Conservation (phyloP, 352 stramenopile species). For the Phytophthora chlamydospora region DNA sequence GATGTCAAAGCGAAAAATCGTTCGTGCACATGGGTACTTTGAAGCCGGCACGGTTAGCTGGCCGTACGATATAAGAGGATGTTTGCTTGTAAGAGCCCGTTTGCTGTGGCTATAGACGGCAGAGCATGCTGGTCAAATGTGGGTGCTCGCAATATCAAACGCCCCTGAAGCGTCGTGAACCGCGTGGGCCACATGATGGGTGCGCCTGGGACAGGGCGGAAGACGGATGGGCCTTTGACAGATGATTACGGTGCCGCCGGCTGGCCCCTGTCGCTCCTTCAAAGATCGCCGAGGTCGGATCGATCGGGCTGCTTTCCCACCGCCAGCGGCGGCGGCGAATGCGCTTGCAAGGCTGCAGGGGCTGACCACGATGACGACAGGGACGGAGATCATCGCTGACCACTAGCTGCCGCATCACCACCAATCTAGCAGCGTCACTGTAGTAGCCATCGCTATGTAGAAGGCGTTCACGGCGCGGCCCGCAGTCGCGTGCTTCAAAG, state of each 20-base stretch:
- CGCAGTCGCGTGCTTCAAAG: conserved; percentile 17
- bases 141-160: background rate
- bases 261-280: too few relatives aligned
- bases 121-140: conserved; percentile 14
- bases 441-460: too few relatives aligned
- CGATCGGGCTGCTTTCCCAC: too few relatives aligned
- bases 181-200: conserved; percentile 15
- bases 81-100: background rate
- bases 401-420: too few relatives aligned
- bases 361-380: too few relatives aligned
- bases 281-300: too few relatives aligned
- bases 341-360: too few relatives aligned
- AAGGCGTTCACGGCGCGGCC: too few relatives aligned
- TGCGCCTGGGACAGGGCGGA: background rate
- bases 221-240: background rate
- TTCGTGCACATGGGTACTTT: conserved; percentile 18
- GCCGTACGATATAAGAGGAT: background rate
- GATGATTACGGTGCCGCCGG: background rate
- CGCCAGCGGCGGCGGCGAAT: too few relatives aligned
- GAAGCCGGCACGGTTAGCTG: conserved; percentile 13
- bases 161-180: background rate
- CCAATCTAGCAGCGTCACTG: too few relatives aligned
- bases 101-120: too few relatives aligned
- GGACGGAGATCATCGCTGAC: too few relatives aligned
- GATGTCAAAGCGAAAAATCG: background rate